Evolutionary conservation across 768 basidiomycete genomes (phyloP), one percentile per base, ranked within the genome.

Genomic region (Melanogaster broomeanus): DNA sequence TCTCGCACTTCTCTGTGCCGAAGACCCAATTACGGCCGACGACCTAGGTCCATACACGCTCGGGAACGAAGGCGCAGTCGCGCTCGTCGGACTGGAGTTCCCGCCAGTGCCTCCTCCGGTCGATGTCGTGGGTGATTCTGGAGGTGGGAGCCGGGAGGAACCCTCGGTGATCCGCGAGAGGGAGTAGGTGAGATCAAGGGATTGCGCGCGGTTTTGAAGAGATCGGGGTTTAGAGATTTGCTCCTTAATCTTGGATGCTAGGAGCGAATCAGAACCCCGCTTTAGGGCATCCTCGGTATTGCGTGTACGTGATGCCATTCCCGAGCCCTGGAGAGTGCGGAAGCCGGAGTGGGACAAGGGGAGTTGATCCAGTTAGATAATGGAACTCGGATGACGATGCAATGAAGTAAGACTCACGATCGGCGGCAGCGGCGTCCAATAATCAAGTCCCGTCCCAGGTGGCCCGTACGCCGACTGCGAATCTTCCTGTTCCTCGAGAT

Each of bases 151-250:
- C 46, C 80, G 75, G 48, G 83, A 76, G 24, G 76, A 71, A 18
- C 83, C 78, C 62, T 90, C 90, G 5, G 84, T 83, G 59, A 92
- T 90, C 48, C 84, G 85, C n/a, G 84, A 85, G 27, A 93, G 78
- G 6, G 92, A 93, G 58, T 84, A 84, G 0, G 89, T 92, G 57
- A 96, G 74, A 65, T 96, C 93, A 42, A 96, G 84, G 5, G 88
- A 91, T 66, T 95, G 93, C 0, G 93, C 93, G 16, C 93, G 87
- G 60, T 91, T 91, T 55, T 85, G 85, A 55, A 93, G 72, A 4
- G 90, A 87, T 42, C 91, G 86, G 5, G 90, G 89, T 71, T 91
- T 91, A 30, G 77, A 75, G 54, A 73, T 64, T 57, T 86, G 87
- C 52, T 90, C 88, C 70, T 88, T 90, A 40, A 93, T 67, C 66